Evolutionary conservation across 768 basidiomycete genomes (phyloP), one percentile per base, ranked within the genome.

Genomic region (Tulasnella calospora): DNA sequence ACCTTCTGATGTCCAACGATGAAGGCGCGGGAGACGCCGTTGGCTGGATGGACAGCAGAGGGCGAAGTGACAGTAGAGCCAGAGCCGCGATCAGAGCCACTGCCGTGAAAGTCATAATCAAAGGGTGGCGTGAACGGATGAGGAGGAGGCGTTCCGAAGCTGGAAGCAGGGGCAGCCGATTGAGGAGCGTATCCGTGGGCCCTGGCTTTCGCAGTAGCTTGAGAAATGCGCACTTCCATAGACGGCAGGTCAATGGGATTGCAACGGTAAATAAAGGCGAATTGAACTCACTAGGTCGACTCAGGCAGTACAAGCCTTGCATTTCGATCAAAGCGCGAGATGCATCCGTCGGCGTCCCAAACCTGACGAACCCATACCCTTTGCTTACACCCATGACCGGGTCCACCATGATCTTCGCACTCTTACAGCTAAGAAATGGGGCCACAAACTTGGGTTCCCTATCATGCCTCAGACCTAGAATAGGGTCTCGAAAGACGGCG

Each of bases 391-490:
- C 95, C 6, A 94, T 95, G 30, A 92, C 89, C 2, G 95, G 94
- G 84, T 96, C 94, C 71, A 95, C 86, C 94, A 96, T 96, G 81
- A 95, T 97, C 86, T 95, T 96, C 40, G 96, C 96, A 83, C 94
- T 96, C 86, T 95, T 95, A 85, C 95, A 96, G 83, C 94, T 96
- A 47, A 90, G 85, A 85, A 97, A 98, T 2, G 94, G 94, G 10
- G 91, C 89, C 76, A 96, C 94, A 81, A 94, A 93, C 83, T 94
- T 93, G 27, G 94, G 94, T 83, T 93, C 93, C 78, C 94, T 44
- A 71, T 95, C 94, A 82, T 92, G 92, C 79, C 94, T 89, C 75
- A 95, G 88, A 61, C 94, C 94, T 19, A 94, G 88, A 3, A 94
- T 92, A 0, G 94, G 94, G 84, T 96, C 94, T 82, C 94, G 91